Base-by-base conservation (phyloP, 2,329 filamentous ascomycete species). In the Exophiala viscosa region DNA sequence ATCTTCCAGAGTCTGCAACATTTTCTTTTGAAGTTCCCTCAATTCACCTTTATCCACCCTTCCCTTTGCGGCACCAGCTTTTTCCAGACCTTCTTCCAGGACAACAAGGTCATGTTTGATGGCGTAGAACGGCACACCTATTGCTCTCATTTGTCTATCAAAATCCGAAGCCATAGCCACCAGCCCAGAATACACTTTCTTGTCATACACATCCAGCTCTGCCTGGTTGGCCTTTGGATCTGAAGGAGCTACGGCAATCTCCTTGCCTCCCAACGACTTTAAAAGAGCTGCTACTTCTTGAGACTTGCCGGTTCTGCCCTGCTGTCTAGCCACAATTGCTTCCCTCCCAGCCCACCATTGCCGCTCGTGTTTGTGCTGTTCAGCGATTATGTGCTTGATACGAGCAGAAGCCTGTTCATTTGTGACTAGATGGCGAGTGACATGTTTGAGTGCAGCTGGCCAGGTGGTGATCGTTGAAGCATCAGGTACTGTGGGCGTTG, bases 81-180 rank as follows among this genome's bases (percentile, higher is more conserved):
- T 62, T 54, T 58, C 49, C 41, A 38, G 41, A 6, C 48, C 48
- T 40, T 57, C 40, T 28, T 67, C 65, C 5, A 62, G 59, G 14
- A 72, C 53, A 28, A 81, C 67, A 32, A 78, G 61, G 9, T 73
- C 69, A 36, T 67, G 60, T 50, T 70, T 72, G 23, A 79, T 76
- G 5, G 76, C 77, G 62, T 84, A 85, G 64, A 85, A 85, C 0
- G 82, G 82, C 33, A 85, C 76, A 7, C 78, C 81, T 31, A 86
- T 65, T 6, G 67, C 70, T 51, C 79, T 79, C 42, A 87, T 66
- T 58, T 82, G 80, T 1, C 68, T 66, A 5, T 71, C 73, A 67
- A 85, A 80, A 11, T 77, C 76, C n/a, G 74, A 71, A 0, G 78
- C 74, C 83, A 87, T 85, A 9, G 79, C 72, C 36, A 69, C 68